Percentiles rank a stretch among this genome's conserved stretches.
Evolutionary conservation across 148 eudicot genomes (phyloP).

Genomic region (Polygonum aviculare): DNA sequence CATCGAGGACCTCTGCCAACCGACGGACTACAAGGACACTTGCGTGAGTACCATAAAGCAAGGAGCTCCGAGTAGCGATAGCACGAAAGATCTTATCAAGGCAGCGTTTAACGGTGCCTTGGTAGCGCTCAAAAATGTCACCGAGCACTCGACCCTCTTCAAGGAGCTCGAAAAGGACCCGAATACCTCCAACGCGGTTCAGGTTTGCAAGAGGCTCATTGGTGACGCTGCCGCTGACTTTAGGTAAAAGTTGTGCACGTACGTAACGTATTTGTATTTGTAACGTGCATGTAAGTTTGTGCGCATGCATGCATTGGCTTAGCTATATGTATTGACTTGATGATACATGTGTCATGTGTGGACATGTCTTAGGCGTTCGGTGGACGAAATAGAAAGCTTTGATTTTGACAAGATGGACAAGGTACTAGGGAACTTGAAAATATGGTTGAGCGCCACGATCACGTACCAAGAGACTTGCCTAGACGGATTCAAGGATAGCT

Average conservation of each 20-base stretch:
- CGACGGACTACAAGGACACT: slow-evolving; percentile 49
- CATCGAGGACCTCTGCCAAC: slow-evolving; percentile 41
- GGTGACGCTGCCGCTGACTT: not conserved
- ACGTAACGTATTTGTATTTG: no score
- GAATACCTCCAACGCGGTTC: slow-evolving; percentile 28
- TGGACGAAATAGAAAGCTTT: not conserved
- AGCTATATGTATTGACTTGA: not conserved
- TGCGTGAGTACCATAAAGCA: slow-evolving; percentile 34
- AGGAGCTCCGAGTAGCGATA: slow-evolving; percentile 21
- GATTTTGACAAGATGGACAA: not conserved
- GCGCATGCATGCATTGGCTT: no score
- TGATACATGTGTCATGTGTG: not conserved
- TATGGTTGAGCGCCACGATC: slow-evolving; percentile 7
- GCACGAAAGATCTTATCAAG: slow-evolving; percentile 51
- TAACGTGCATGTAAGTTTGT: not conserved
- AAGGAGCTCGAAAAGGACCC: slow-evolving; percentile 38
- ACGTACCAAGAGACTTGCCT: slow-evolving; percentile 11
- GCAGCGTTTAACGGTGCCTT: slow-evolving; percentile 39
- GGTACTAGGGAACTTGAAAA: not conserved
- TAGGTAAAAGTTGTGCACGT: not conserved
- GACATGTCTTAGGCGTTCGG: slow-evolving; percentile 1
- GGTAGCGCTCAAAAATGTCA: slow-evolving; percentile 23
- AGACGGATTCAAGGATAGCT: not conserved
- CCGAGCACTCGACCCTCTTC: slow-evolving; percentile 21
- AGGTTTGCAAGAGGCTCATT: not conserved